Evolutionary conservation across 768 basidiomycete genomes (phyloP).

Genomic region (Leccinum variicolor): DNA sequence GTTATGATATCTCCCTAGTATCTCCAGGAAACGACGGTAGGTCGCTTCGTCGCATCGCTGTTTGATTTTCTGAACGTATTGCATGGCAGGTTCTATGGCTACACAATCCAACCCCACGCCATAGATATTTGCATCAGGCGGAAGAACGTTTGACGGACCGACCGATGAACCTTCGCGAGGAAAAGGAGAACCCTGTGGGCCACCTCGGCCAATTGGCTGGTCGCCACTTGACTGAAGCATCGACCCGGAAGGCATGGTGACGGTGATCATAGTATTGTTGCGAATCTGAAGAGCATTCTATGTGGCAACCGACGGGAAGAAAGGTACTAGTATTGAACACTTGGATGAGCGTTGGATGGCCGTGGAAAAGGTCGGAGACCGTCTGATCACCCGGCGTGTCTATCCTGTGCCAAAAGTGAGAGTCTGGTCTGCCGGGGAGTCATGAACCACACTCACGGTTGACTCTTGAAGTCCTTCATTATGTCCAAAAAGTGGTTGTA

Average conservation of each 20-base stretch:
- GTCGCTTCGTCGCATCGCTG: constrained; percentile 89
- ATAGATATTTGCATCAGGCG: constrained; percentile 24
- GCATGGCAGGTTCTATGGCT: constrained; percentile 75
- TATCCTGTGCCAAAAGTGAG: constrained; percentile 52
- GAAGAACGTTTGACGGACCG: constrained; percentile 6
- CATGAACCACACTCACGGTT: constrained; percentile 37
- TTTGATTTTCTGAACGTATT: constrained; percentile 97
- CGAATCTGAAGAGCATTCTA: constrained; percentile 72
- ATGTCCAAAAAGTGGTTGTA: constrained; percentile 65
- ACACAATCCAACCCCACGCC: constrained; percentile 37
- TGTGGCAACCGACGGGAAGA: constrained; percentile 89
- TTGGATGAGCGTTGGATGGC: constrained; percentile 87
- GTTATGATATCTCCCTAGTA: constrained; percentile 62
- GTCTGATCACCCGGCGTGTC: constrained; percentile 97
- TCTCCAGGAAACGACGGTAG: constrained; percentile 75
- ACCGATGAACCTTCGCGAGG: constrained; percentile 17
- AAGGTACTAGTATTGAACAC: constrained; percentile 99
- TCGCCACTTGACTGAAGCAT: constrained; percentile 53
- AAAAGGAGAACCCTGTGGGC: constrained; percentile 38
- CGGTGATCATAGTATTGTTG: constrained; percentile 66
- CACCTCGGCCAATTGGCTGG: constrained; percentile 37
- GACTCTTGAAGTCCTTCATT: constrained; percentile 76
- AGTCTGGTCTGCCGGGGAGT: background rate
- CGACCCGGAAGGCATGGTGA: constrained; percentile 72
- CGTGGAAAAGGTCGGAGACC: constrained; percentile 92